Evolutionary conservation across 345 rosid species (phyloP), one percentile per base, ranked within the genome.

Genomic region (Ceriops tagal): DNA sequence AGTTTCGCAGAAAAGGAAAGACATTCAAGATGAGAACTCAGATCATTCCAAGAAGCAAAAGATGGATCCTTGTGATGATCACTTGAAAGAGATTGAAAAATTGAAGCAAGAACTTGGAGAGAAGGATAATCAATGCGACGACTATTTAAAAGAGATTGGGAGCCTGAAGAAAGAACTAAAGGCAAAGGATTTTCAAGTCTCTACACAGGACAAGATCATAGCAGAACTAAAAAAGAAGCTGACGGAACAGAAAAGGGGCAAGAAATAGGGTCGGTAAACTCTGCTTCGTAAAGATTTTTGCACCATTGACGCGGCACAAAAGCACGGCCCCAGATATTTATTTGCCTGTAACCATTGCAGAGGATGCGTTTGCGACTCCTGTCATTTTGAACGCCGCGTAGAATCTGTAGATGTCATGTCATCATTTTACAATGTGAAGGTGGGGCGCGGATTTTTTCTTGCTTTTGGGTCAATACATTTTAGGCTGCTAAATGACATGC

Each of bases 171-270:
- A 73, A 74, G 77, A 86, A 69, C 73, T 90, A 65, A 82, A 63
- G 64, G 59, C 78, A 39, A 84, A 80, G 64, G 89, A 83, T 34
- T 53, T 72, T 57, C 74, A 80, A 73, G 60, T 87, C 26, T 20
- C 59, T 24, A 39, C 60, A 21, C 86, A 75, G 79, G 86, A 86
- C 68, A 82, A 78, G 87, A 86, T 78, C 19, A 83, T 88, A 52
- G 58, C 62, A 5, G 55, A 71, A n/a, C 88, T 86, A 30, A 77
- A 67, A 63, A 46, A 56, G 77, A 72, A 84, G 61, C 53, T 77
- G 65, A 35, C 47, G 43, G 73, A 56, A 11, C 24, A 5, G 64
- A 79, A 69, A 53, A 58, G 27, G 46, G 67, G 9, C 24, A 57
- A 52, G 64, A 66, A 53, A 18, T 32, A 37, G 37, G 13, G 37